phyloP scores from a whole-genome alignment of 2,329 filamentous ascomycete species.

The Penicillium sumatraense region DNA sequence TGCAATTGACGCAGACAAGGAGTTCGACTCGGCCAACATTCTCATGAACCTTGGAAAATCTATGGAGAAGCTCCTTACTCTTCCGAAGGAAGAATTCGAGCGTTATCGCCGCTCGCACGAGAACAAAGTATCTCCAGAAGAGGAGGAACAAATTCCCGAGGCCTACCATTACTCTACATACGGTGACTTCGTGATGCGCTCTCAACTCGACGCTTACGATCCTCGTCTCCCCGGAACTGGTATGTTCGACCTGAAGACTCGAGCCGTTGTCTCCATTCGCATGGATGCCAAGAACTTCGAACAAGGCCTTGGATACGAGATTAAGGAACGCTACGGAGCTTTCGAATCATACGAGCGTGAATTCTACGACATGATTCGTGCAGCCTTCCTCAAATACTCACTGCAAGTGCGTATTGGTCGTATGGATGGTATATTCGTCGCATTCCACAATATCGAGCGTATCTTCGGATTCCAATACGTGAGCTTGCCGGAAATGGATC shows the following conservation, averaged over 20 bases:
- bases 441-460: constrained; percentile 90
- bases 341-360: constrained; percentile 95
- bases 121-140: constrained; percentile 67
- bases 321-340: constrained; percentile 72
- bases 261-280: constrained; percentile 87
- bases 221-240: constrained; percentile 83
- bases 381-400: constrained; percentile 95
- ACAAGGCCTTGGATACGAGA: constrained; percentile 83
- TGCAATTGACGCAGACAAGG: constrained; percentile 94
- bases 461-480: constrained; percentile 99
- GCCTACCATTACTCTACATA: constrained; percentile 85
- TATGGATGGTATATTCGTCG: constrained; percentile 98
- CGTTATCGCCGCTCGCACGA: constrained; percentile 74
- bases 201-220: constrained; percentile 91
- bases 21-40: constrained; percentile 82
- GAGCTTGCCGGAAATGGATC: constrained; percentile 82
- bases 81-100: constrained; percentile 82
- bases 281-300: constrained; percentile 79
- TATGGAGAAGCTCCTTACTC: constrained; percentile 91
- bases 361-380: constrained; percentile 94
- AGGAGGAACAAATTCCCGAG: constrained; percentile 73
- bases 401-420: constrained; percentile 94
- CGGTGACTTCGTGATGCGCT: constrained; percentile 90
- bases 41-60: constrained; percentile 92
- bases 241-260: constrained; percentile 95